Conservation (phyloP, 164 flowering plant genomes). For the Pachysandra terminalis region DNA sequence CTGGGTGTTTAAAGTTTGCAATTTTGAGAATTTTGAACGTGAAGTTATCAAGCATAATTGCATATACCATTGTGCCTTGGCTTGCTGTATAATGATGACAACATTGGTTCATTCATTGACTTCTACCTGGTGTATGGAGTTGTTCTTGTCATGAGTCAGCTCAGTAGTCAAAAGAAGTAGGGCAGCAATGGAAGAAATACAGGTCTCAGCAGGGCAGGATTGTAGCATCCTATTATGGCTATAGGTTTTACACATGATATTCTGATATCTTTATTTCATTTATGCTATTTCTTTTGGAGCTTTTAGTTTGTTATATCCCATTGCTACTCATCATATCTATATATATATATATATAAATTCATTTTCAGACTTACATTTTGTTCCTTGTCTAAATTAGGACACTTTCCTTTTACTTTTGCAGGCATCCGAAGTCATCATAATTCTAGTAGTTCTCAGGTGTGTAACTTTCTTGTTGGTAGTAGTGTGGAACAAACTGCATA, state of each 20-base stretch:
- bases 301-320: not conserved
- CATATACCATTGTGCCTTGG: too few relatives aligned
- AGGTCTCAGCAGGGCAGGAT: not conserved
- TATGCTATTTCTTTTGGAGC: not conserved
- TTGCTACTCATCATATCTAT: not conserved
- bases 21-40: too few relatives aligned
- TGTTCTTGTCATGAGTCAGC: not conserved
- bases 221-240: not conserved
- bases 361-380: too few relatives aligned
- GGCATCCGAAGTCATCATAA: slow-evolving; percentile 50
- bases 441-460: slow-evolving; percentile 59
- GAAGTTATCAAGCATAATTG: too few relatives aligned
- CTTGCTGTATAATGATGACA: too few relatives aligned
- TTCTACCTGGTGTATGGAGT: not conserved
- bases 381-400: too few relatives aligned
- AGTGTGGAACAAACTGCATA: slow-evolving; percentile 3
- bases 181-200: not conserved
- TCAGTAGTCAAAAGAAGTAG: not conserved
- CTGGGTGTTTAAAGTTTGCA: too few relatives aligned
- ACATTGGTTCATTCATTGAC: too few relatives aligned
- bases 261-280: not conserved
- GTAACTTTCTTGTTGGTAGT: slow-evolving; percentile 5
- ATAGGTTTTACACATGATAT: not conserved
- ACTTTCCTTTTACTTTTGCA: slow-evolving; percentile 21
- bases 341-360: not conserved